Evolutionary conservation across 345 rosid species (phyloP).

Genomic region (Sisymbrium altissimum): DNA sequence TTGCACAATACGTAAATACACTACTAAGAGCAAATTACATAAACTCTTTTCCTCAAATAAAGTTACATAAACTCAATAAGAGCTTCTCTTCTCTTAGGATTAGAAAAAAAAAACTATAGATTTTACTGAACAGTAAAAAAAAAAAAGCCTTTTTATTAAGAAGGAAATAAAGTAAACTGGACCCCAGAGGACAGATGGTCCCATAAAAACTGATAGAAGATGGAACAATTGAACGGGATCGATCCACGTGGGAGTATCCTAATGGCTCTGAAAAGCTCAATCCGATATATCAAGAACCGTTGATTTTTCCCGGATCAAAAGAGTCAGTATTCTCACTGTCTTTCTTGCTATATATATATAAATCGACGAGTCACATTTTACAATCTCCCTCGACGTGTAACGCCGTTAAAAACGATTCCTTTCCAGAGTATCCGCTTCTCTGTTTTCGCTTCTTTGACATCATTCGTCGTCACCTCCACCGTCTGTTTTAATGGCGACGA

Average conservation of each 20-base stretch:
- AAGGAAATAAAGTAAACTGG: background rate
- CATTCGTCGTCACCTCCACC: constrained; percentile 18
- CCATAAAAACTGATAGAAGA: constrained; percentile 11
- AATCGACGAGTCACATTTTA: background rate
- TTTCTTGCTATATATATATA: constrained; percentile 8
- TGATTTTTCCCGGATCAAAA: constrained; percentile 13
- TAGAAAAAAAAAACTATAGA: background rate
- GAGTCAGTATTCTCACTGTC: background rate
- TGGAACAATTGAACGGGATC: constrained; percentile 11
- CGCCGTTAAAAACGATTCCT: constrained; percentile 28
- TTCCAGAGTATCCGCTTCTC: background rate
- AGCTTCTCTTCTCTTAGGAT: background rate
- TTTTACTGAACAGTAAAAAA: background rate
- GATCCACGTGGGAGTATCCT: constrained; percentile 12
- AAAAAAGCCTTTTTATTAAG: background rate
- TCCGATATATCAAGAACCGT: constrained; percentile 17
- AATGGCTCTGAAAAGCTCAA: background rate
- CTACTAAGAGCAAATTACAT: no score
- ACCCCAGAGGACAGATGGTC: constrained; percentile 24
- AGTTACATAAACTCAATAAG: background rate
- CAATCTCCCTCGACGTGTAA: constrained; percentile 23
- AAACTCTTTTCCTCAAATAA: no score
- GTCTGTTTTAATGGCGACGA: constrained; percentile 34
- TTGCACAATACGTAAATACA: no score
- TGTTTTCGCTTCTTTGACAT: background rate